Evolutionary conservation across 2,329 filamentous ascomycete species (phyloP).

Genomic region (Monosporascus cannonballus): DNA sequence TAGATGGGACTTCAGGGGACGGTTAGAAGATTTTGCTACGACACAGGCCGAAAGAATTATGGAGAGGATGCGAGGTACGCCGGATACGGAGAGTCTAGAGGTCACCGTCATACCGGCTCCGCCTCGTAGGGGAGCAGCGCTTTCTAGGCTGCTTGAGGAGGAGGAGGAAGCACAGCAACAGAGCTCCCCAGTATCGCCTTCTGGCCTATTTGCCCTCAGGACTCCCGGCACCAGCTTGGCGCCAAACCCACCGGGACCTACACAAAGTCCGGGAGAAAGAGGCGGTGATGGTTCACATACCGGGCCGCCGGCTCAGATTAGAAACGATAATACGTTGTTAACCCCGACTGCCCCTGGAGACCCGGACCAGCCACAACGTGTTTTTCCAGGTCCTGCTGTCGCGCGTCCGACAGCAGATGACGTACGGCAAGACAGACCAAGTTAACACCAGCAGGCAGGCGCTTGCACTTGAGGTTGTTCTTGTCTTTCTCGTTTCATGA

Average conservation of each 20-base stretch:
- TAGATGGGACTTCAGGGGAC: slow-evolving; percentile 50
- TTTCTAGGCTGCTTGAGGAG: slow-evolving; percentile 52
- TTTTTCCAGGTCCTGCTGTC: slow-evolving; percentile 1
- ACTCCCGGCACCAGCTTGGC: slow-evolving; percentile 8
- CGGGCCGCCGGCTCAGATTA: slow-evolving; percentile 4
- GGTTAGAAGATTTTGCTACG: slow-evolving; percentile 56
- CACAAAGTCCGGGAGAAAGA: slow-evolving; percentile 10
- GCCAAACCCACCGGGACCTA: slow-evolving; percentile 8
- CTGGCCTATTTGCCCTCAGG: background rate
- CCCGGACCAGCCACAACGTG: slow-evolving; percentile 12
- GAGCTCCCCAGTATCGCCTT: slow-evolving; percentile 2
- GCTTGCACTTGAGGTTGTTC: background rate
- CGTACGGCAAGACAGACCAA: slow-evolving; percentile 10
- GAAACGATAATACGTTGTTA: slow-evolving; percentile 8
- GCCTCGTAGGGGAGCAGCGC: slow-evolving; percentile 47
- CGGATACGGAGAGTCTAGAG: slow-evolving; percentile 49
- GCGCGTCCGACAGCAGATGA: slow-evolving; percentile 20
- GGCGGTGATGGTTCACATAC: slow-evolving; percentile 7
- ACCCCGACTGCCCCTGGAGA: slow-evolving; percentile 2
- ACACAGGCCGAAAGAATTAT: slow-evolving; percentile 54
- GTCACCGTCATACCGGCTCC: slow-evolving; percentile 58
- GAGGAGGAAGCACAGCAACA: slow-evolving; percentile 28
- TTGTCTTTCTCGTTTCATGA: slow-evolving; percentile 4
- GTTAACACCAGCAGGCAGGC: slow-evolving; percentile 6
- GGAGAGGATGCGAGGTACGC: slow-evolving; percentile 48